Conservation (phyloP, 331 rosid genomes). For the Pyrus hybrid region DNA sequence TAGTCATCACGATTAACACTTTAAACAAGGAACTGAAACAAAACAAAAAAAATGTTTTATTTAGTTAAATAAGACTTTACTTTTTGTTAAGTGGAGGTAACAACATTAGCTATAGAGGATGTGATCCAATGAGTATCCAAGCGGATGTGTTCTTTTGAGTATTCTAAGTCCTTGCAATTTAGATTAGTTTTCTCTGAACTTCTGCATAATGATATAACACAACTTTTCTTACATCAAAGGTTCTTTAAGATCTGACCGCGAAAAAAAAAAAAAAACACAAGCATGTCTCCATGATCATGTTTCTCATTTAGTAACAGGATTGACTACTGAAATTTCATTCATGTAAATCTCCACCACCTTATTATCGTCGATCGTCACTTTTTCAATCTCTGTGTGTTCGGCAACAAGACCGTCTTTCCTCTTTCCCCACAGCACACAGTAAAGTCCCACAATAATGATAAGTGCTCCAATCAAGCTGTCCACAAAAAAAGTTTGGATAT, state of each 20-base stretch:
- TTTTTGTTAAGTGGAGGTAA: too few species aligned
- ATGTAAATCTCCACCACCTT: neutral
- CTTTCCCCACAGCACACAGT: conserved; percentile 34
- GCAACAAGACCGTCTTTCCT: neutral
- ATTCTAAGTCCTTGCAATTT: too few species aligned
- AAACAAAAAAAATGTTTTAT: too few species aligned
- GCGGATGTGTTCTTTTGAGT: too few species aligned
- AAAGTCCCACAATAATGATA: conserved; percentile 19
- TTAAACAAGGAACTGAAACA: too few species aligned
- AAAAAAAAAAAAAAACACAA: neutral
- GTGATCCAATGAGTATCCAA: too few species aligned
- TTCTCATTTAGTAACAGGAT: neutral
- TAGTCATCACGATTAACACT: too few species aligned
- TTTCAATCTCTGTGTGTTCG: neutral
- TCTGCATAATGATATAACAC: neutral
- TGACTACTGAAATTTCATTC: neutral
- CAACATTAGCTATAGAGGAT: too few species aligned
- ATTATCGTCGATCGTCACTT: neutral
- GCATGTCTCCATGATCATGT: neutral
- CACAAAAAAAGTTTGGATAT: neutral
- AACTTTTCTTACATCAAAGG: neutral
- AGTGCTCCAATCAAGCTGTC: conserved; percentile 28
- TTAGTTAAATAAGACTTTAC: too few species aligned
- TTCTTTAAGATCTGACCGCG: neutral
- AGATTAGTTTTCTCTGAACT: neutral